Conservation (phyloP, 1,139 yeast species). For the Suhomyces atakaporum region DNA sequence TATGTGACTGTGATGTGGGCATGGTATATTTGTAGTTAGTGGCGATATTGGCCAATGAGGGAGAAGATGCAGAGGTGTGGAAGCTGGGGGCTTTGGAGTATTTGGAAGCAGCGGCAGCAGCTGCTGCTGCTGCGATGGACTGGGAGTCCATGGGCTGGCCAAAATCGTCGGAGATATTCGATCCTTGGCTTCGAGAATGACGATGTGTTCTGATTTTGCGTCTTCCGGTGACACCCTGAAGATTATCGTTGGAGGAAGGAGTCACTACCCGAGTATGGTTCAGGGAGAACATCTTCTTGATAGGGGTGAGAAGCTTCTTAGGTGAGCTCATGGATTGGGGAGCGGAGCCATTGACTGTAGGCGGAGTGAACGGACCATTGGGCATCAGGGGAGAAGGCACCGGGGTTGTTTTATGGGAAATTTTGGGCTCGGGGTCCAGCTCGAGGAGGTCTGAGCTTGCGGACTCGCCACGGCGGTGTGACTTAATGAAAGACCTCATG, state of each 20-base stretch:
- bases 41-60: slow-evolving; percentile 6
- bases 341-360: slow-evolving; percentile 9
- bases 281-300: slow-evolving; percentile 40
- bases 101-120: slow-evolving; percentile 10
- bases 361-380: slow-evolving; percentile 29
- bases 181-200: slow-evolving; percentile 11
- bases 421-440: slow-evolving; percentile 10
- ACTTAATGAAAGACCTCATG: slow-evolving; percentile 52
- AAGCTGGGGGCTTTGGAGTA: slow-evolving; percentile 5
- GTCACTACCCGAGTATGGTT: slow-evolving; percentile 18
- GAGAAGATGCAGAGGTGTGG: slow-evolving; percentile 11
- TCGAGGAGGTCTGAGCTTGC: slow-evolving; percentile 14
- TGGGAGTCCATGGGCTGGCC: slow-evolving; percentile 2
- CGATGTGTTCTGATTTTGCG: slow-evolving; percentile 8
- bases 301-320: slow-evolving; percentile 45
- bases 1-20: slow-evolving; percentile 10
- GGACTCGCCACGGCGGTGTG: slow-evolving; percentile 36
- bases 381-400: slow-evolving; percentile 19
- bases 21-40: slow-evolving; percentile 4
- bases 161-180: slow-evolving; percentile 15
- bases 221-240: slow-evolving; percentile 17
- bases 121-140: slow-evolving; percentile 8
- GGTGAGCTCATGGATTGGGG: slow-evolving; percentile 34
- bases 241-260: slow-evolving; percentile 18
- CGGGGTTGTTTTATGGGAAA: slow-evolving; percentile 17